A percentile compares a stretch with the other conserved stretches of the same genome.
Conservation (phyloP, 164 flowering plant species). For the Sextonia rubra region DNA sequence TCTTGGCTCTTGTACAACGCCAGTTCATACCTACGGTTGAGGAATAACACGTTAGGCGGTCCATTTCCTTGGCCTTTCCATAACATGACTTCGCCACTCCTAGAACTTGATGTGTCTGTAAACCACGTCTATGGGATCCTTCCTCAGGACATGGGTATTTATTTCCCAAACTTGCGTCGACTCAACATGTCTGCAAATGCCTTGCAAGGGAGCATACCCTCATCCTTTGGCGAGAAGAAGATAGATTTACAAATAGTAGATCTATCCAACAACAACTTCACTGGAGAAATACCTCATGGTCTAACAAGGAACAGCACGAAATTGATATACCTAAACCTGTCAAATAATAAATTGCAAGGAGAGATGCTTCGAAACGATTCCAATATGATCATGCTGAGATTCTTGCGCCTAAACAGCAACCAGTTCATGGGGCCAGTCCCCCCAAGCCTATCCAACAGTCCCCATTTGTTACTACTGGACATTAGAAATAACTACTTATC, state of each 20-base stretch:
- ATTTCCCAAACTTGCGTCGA: background rate
- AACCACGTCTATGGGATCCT: slow-evolving; percentile 1
- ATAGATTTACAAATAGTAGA: background rate
- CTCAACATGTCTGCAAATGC: slow-evolving; percentile 5
- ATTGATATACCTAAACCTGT: background rate
- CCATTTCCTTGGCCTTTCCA: slow-evolving; percentile 6
- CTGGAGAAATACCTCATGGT: slow-evolving; percentile 7
- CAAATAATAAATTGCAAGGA: slow-evolving; percentile 5
- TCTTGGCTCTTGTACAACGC: slow-evolving; percentile 6
- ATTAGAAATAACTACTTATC: slow-evolving; percentile 1
- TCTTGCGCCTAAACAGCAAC: background rate
- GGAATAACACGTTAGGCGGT: background rate
- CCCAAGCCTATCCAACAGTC: background rate
- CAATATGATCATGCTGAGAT: background rate
- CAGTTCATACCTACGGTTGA: background rate
- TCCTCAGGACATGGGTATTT: background rate
- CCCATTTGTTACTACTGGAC: background rate
- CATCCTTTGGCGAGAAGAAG: background rate
- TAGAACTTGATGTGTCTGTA: slow-evolving; percentile 1
- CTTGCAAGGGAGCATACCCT: slow-evolving; percentile 6
- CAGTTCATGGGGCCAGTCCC: background rate
- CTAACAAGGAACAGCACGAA: background rate
- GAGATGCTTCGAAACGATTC: background rate
- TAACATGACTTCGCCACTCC: background rate
- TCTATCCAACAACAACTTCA: background rate